These are phyloP conservation scores for Thoreauomyces humboldtii DNA, from an alignment of 192 early-diverging fungal genomes.

Conservation along the genomic window DNA sequence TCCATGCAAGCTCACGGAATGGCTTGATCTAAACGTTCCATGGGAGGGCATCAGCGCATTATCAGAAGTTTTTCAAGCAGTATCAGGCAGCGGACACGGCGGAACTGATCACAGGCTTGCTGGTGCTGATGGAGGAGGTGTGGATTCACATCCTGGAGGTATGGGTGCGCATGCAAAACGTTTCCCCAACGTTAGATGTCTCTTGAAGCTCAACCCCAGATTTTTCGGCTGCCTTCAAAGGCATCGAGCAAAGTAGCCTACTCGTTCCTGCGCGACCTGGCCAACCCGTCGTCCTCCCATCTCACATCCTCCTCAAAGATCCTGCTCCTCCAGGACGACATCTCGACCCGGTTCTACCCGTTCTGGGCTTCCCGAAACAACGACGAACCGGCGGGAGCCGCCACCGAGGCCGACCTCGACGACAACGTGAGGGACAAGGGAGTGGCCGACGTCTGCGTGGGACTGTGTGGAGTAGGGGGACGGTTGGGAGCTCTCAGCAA, in stretches of 20 bases:
- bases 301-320: slow-evolving; percentile 22
- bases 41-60: too few species aligned
- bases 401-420: slow-evolving; percentile 26
- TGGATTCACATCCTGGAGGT: slow-evolving; percentile 49
- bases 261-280: slow-evolving; percentile 39
- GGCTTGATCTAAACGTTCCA: too few species aligned
- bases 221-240: slow-evolving; percentile 8
- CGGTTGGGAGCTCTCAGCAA: slow-evolving; percentile 31
- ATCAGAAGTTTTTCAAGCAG: slow-evolving; percentile 51
- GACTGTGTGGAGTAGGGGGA: slow-evolving; percentile 21
- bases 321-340: slow-evolving; percentile 35
- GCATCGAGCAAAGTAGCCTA: slow-evolving; percentile 35
- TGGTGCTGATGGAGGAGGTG: slow-evolving; percentile 33
- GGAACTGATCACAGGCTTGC: slow-evolving; percentile 52
- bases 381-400: slow-evolving; percentile 13
- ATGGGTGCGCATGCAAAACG: too few species aligned
- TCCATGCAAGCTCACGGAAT: background rate
- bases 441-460: slow-evolving; percentile 31
- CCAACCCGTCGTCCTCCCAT: background rate
- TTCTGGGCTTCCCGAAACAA: slow-evolving; percentile 48
- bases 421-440: slow-evolving; percentile 8
- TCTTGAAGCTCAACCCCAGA: background rate
- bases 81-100: slow-evolving; percentile 48
- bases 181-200: background rate
- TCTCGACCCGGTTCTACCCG: slow-evolving; percentile 32